Conservation (phyloP, 805 yeast species). For the Cyberlindnera saturnus region DNA sequence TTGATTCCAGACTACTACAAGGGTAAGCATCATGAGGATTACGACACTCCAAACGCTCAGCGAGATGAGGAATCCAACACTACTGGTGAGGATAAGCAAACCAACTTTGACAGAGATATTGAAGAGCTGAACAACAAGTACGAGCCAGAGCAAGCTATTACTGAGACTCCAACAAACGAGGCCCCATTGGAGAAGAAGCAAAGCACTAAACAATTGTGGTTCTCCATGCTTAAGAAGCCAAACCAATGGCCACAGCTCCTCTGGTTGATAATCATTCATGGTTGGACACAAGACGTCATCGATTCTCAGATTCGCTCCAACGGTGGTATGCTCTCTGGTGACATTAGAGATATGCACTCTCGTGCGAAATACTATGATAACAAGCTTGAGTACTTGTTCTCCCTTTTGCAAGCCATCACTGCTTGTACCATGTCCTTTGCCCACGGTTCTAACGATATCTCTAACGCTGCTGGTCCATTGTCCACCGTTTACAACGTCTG, state of each 20-base stretch:
- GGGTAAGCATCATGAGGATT: conserved; percentile 42
- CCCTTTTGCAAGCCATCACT: conserved; percentile 63
- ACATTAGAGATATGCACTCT: conserved; percentile 44
- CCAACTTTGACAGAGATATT: conserved; percentile 17
- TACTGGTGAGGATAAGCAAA: conserved; percentile 17
- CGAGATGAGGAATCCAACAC: conserved; percentile 3
- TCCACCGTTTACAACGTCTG: conserved; percentile 60
- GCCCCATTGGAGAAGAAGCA: conserved; percentile 21
- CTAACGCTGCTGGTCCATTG: conserved; percentile 74
- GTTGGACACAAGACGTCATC: conserved; percentile 61
- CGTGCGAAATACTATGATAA: conserved; percentile 63
- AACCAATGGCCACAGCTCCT: conserved; percentile 46
- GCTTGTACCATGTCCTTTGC: conserved; percentile 80
- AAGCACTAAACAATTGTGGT: conserved; percentile 34
- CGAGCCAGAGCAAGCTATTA: conserved; percentile 3
- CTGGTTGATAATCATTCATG: conserved; percentile 48
- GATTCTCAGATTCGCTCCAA: conserved; percentile 32
- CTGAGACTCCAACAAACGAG: neutral
- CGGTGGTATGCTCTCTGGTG: conserved; percentile 37
- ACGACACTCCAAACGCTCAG: conserved; percentile 2
- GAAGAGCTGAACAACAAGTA: conserved; percentile 17
- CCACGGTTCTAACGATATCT: conserved; percentile 76
- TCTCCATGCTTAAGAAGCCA: conserved; percentile 39
- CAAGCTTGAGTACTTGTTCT: conserved; percentile 61
- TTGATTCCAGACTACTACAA: conserved; percentile 59